Conservation (phyloP, 2,329 filamentous ascomycete genomes). For the Colletotrichum tabaci region DNA sequence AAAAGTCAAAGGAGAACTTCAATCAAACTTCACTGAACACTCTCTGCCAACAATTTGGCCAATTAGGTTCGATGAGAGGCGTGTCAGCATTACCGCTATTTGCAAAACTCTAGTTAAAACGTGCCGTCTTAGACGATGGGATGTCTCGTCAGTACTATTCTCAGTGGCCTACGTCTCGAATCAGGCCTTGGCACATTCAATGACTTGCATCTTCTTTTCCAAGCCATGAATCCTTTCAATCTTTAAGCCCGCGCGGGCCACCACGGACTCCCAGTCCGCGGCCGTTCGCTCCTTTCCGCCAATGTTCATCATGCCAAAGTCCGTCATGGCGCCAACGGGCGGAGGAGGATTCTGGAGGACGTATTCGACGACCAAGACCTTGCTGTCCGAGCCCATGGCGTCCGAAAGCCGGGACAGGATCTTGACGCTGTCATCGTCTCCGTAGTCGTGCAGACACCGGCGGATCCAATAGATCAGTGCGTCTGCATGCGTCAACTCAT, state of each 20-base stretch:
- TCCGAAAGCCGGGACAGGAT: constrained; percentile 50
- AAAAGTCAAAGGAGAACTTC: not conserved
- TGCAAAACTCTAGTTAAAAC: not conserved
- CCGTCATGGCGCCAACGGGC: constrained; percentile 44
- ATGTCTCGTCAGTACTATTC: not conserved
- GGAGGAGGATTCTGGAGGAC: constrained; percentile 48
- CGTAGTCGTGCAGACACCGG: constrained; percentile 56
- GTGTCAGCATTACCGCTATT: not conserved
- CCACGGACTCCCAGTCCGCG: constrained; percentile 46
- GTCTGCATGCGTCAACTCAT: constrained; percentile 44
- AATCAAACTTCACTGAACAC: not conserved
- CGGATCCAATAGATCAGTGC: constrained; percentile 55
- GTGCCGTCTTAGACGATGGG: no score
- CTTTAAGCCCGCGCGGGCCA: constrained; percentile 46
- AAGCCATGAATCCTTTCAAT: constrained; percentile 46
- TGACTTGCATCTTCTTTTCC: constrained; percentile 27
- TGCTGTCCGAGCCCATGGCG: constrained; percentile 52
- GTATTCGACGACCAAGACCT: constrained; percentile 52
- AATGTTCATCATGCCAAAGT: constrained; percentile 50
- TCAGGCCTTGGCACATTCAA: constrained; percentile 33
- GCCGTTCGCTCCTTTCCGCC: constrained; percentile 53
- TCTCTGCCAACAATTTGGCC: no score
- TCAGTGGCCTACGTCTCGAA: not conserved
- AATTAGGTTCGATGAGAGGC: not conserved
- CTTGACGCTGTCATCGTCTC: constrained; percentile 49